Percentiles rank a stretch among this genome's conserved stretches.
Evolutionary conservation across 108 stramenopile species (phyloP).

Genomic region (Nannochloropsis gaditana): DNA sequence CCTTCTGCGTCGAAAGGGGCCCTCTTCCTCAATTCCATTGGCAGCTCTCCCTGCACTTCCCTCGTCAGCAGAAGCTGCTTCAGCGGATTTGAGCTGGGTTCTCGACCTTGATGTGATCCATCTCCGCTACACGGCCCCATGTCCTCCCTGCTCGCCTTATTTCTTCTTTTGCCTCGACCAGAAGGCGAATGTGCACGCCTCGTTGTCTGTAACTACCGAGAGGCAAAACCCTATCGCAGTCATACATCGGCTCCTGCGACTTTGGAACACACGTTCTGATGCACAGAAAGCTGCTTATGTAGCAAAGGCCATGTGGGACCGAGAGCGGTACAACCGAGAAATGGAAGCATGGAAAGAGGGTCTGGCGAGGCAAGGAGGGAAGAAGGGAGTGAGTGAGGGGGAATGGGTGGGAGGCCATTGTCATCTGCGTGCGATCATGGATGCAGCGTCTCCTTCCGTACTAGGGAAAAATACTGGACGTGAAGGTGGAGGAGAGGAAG

Average conservation of each 20-base stretch:
- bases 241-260: not conserved
- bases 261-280: not conserved
- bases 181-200: not conserved
- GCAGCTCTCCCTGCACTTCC: not conserved
- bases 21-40: not conserved
- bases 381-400: slow-evolving; percentile 8
- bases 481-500: not conserved
- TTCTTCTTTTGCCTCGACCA: slow-evolving; percentile 15
- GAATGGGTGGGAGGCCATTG: not conserved
- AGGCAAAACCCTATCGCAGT: not conserved
- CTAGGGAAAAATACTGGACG: not conserved
- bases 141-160: not conserved
- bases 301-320: slow-evolving; percentile 11
- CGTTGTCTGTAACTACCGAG: not conserved
- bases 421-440: not conserved
- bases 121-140: not conserved
- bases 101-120: not conserved
- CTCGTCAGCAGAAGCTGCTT: not conserved
- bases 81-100: not conserved
- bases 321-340: not conserved
- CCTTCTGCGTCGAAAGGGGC: not conserved
- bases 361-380: not conserved
- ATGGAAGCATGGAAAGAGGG: not conserved
- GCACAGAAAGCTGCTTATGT: not conserved
- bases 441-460: not conserved